Base-by-base conservation (phyloP, 495 filamentous ascomycete genomes). In the Penicillium canariense region DNA sequence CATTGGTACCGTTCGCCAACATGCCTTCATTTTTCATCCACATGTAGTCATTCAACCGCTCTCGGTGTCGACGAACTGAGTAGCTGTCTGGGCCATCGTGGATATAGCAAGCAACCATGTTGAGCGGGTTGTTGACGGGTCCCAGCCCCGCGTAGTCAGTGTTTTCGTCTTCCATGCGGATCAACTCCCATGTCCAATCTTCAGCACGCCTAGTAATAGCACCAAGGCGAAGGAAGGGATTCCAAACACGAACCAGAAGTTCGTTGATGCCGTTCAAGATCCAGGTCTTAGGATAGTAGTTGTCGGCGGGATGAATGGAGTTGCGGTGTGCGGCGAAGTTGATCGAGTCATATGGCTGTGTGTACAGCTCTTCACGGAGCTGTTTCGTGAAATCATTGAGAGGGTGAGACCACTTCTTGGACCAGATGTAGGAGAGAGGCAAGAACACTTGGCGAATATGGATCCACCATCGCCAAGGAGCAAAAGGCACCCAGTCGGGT, bases 401-500 rank as follows among this genome's bases (percentile, higher is more conserved):
- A 15, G 89, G 87, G 52, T 83, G 84, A 10, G 80, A 78, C 79
- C 85, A 95, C 38, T 79, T 80, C 72, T 85, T 87, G 6, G 90
- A 93, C 75, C 86, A 96, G 34, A 97, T 76, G 61, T 86, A 97
- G 11, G 87, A 85, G 90, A 97, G 96, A 9, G 93, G 87, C 31
- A 96, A 70, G 68, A 91, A 96, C 27, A 98, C 93, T 67, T 87
- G 84, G 14, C 94, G 90, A 70, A 96, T 96, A 56, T 98, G 94
- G 56, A 96, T 90, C 94, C 94, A 98, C 94, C 94, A 98, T 42
- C 91, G 79, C 94, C 95, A 97, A 0, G 95, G 94, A 9, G 90
- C 86, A 59, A 97, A 81, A 1, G 94, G 95, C 12, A 92, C 83
- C 93, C 94, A 97, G 68, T 97, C 91, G 2, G 94, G 95, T 2